Evolutionary conservation across 441 rosid genomes (phyloP), one percentile per base, ranked within the genome.

Genomic region (Erysimum pusillum): DNA sequence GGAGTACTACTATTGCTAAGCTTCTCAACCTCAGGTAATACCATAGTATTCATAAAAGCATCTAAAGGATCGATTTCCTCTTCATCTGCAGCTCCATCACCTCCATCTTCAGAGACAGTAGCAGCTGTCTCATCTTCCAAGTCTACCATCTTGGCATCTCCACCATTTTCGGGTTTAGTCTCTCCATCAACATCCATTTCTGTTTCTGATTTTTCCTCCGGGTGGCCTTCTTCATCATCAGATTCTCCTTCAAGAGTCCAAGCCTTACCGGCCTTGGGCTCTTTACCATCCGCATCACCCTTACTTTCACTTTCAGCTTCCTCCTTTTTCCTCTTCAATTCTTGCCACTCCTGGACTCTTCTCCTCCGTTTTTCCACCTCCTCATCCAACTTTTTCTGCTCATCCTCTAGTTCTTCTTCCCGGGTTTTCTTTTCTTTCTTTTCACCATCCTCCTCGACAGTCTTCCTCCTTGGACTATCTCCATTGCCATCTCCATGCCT

Each of bases 271-370:
- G 86, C 79, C 82, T 83, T 83, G 38, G 75, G 76, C 84, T 84
- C 92, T 58, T 84, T 84, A 12, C 9, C 82, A 79, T 69, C 84
- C 7, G 42, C 80, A 2, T 83, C 80, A 59, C 68, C 81, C 63
- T 71, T 71, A 65, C 49, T 77, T 59, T 71, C 73, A 65, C 42
- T 67, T 66, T 94, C 97, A 79, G 92, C 96, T 83, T 88, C 94
- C 84, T 77, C 77, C 20, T 71, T 90, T 85, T 78, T 78, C 88
- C 98, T 90, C 87, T 75, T 89, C 65, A 89, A 69, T 76, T 92
- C 98, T 79, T 95, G 99, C 99, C 99, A 92, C 81, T 95, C 98
- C 80, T 92, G 99, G 52, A 95, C 97, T 83, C 99, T 87, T 77
- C 98, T 88, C 82, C 99, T 89, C 79, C 99, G 84, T 77, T 92